Evolutionary conservation across 257 asterid species (phyloP), one percentile per base, ranked within the genome.

Genomic region (Handroanthus guayacan): DNA sequence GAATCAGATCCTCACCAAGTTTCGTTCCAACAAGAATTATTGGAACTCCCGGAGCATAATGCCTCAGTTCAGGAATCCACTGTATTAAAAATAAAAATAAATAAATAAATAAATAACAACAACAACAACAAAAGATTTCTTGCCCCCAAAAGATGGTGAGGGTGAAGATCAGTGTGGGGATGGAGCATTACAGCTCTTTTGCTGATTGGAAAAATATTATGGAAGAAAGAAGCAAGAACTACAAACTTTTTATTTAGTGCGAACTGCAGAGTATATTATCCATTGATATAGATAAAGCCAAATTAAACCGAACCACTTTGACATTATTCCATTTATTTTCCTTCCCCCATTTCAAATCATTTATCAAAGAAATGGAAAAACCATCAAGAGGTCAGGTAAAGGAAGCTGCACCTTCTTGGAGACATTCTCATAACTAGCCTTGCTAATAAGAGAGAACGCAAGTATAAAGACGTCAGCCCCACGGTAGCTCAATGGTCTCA

Each of bases 51-150:
- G 95, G 91, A 80, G 97, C 94, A 80, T 90, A 90, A 89, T 90
- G 97, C 88, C 91, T 86, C 83, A 92, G 77, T 72, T 92, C 97
- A 67, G 95, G 97, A 84, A 92, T 85, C 97, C 97, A 92, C 97
- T 92, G 89, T 65, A 81, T 61, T 54, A 67, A 62, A 55, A 73
- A 67, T 8, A 41, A 66, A 55, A 18, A 41, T 25, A 25, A 25
- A 25, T 25, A 25, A 25, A 25, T 25, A 25, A 25, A 25, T 25
- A 25, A 25, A 25, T 1, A 25, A 25, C 31, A 25, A 25, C 31
- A 25, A 25, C 31, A 25, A 25, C 31, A 25, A 25, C 31, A 25
- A 44, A 56, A 61, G 14, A 13, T 12, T 45, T 55, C 6, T n/a
- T 17, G 7, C 36, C 58, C 57, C 11, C 14, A 18, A 44, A 51